A percentile compares a stretch with the other conserved stretches of the same genome.
Evolutionary conservation across 495 filamentous ascomycete genomes (phyloP).

Genomic region (Penicillium maclennaniae): DNA sequence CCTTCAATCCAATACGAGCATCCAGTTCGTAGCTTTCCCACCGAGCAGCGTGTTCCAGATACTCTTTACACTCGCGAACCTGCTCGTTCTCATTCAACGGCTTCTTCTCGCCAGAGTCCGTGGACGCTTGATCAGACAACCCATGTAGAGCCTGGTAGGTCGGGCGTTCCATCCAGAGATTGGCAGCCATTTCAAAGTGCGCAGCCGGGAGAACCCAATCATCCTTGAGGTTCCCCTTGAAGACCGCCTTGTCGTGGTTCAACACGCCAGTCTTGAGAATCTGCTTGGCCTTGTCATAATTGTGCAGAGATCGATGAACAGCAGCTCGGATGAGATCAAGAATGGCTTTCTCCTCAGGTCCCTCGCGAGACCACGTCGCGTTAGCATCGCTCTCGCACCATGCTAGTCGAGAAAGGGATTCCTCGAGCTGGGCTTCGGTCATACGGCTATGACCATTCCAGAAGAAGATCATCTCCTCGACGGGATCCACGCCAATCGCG

Average conservation of each 20-base stretch:
- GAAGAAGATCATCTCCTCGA: slow-evolving; percentile 94
- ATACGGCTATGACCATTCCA: slow-evolving; percentile 85
- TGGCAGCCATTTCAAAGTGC: slow-evolving; percentile 84
- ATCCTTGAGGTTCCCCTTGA: slow-evolving; percentile 73
- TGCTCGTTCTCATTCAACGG: slow-evolving; percentile 42
- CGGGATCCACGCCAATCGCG: slow-evolving; percentile 75
- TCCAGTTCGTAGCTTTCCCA: slow-evolving; percentile 90
- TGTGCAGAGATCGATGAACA: slow-evolving; percentile 58
- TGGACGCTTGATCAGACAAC: slow-evolving; percentile 11
- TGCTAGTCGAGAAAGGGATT: slow-evolving; percentile 56
- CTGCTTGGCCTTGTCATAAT: slow-evolving; percentile 58
- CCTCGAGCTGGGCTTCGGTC: slow-evolving; percentile 58
- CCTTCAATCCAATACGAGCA: slow-evolving; percentile 76
- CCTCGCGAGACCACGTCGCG: slow-evolving; percentile 53
- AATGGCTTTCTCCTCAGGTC: slow-evolving; percentile 70
- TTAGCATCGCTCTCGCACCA: slow-evolving; percentile 63
- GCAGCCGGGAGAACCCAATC: slow-evolving; percentile 79
- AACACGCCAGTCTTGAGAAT: slow-evolving; percentile 59
- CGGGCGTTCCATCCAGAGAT: slow-evolving; percentile 66
- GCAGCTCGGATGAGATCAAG: slow-evolving; percentile 63
- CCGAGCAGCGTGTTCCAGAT: slow-evolving; percentile 70
- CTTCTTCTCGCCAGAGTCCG: slow-evolving; percentile 6
- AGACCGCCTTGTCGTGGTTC: slow-evolving; percentile 57
- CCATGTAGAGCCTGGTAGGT: slow-evolving; percentile 33
- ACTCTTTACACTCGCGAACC: slow-evolving; percentile 63